phyloP scores from a whole-genome alignment of 495 filamentous ascomycete genomes.

The Lophiostoma macrostomum region DNA sequence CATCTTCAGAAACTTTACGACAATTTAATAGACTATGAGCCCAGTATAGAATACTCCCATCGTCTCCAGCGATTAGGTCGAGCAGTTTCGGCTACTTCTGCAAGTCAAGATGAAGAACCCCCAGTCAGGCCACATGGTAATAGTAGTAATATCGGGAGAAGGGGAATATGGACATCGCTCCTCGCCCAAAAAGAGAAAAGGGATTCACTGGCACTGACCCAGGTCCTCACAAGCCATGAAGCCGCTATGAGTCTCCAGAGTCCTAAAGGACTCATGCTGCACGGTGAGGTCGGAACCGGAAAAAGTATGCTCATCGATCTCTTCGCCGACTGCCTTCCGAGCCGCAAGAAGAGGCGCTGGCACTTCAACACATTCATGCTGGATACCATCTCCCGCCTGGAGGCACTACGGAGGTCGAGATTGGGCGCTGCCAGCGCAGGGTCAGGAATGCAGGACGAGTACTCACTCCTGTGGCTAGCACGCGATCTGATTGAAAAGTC shows the following conservation, averaged over 20 bases:
- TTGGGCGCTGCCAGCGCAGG: neutral
- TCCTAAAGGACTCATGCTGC: slow-evolving; percentile 63
- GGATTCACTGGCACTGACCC: slow-evolving; percentile 58
- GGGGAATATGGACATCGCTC: slow-evolving; percentile 39
- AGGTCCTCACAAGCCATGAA: slow-evolving; percentile 59
- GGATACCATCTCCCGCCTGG: slow-evolving; percentile 60
- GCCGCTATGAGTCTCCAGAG: slow-evolving; percentile 59
- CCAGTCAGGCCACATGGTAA: neutral
- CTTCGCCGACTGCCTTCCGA: slow-evolving; percentile 65
- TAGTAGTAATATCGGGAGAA: slow-evolving; percentile 1
- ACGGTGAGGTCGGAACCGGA: slow-evolving; percentile 69
- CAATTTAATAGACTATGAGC: slow-evolving; percentile 65
- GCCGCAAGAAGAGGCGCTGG: slow-evolving; percentile 62
- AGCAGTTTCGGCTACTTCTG: slow-evolving; percentile 42
- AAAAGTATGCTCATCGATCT: slow-evolving; percentile 71
- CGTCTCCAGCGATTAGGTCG: slow-evolving; percentile 52
- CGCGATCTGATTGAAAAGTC: slow-evolving; percentile 63
- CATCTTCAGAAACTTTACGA: slow-evolving; percentile 68
- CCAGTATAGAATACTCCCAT: slow-evolving; percentile 57
- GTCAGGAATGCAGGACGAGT: slow-evolving; percentile 52
- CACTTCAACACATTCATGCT: slow-evolving; percentile 78
- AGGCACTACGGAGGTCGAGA: slow-evolving; percentile 43
- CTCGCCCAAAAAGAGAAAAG: slow-evolving; percentile 39
- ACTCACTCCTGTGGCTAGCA: slow-evolving; percentile 63
- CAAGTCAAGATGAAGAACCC: neutral